Conservation (phyloP, 2,329 filamentous ascomycete species). For the Blastomyces parvus region DNA sequence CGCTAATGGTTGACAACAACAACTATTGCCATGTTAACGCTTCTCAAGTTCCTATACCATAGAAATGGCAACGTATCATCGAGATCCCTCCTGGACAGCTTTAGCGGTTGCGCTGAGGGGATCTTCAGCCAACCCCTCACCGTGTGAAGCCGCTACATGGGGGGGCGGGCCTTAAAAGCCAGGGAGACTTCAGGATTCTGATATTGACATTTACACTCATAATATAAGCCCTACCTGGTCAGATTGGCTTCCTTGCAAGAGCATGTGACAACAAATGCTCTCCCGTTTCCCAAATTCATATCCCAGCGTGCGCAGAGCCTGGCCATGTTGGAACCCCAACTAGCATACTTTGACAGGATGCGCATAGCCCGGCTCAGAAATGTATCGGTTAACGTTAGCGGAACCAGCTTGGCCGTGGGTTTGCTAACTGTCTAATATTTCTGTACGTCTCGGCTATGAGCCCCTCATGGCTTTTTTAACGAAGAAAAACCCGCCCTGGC, state of each 20-base stretch:
- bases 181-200: not conserved
- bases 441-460: not conserved
- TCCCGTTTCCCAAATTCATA: not conserved
- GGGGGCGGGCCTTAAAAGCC: not conserved
- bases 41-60: not conserved
- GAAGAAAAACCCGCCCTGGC: not conserved
- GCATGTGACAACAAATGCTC: not conserved
- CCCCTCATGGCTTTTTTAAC: not conserved
- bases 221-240: not conserved
- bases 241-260: not conserved
- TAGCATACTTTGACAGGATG: not conserved
- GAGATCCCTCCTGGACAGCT: not conserved
- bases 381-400: not conserved
- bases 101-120: not conserved
- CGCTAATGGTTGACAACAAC: not conserved
- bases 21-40: not conserved
- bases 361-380: not conserved
- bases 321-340: not conserved
- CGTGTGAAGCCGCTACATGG: not conserved
- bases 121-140: not conserved
- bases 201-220: not conserved
- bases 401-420: not conserved
- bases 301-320: not conserved
- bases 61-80: constrained; percentile 2
- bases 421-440: not conserved